Percentiles rank a stretch among this genome's conserved stretches.
Conservation (phyloP, 768 basidiomycete species). For the Macrolepiota fuliginosa region DNA sequence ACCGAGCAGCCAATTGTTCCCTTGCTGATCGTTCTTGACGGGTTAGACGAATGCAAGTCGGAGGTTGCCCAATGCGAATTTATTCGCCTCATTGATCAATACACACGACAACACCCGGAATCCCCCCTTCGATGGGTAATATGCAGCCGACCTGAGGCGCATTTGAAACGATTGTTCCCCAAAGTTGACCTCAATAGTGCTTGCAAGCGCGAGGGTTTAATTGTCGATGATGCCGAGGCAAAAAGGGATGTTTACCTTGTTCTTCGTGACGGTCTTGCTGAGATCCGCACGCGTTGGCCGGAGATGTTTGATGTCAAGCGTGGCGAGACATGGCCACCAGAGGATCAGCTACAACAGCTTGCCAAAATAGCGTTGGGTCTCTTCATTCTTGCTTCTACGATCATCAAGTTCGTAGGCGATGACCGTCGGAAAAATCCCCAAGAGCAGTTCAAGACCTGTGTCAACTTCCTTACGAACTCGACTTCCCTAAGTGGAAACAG, state of each 20-base stretch:
- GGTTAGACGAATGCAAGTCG: conserved; percentile 5
- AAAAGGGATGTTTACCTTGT: background rate
- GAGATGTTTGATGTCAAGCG: background rate
- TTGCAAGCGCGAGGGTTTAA: background rate
- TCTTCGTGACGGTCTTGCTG: background rate
- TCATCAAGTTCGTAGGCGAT: background rate
- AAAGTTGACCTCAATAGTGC: background rate
- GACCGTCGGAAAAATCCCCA: background rate
- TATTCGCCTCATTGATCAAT: background rate
- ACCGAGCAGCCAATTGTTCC: background rate
- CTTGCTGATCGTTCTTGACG: background rate
- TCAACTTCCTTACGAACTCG: background rate
- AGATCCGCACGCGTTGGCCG: background rate
- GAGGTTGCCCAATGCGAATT: background rate
- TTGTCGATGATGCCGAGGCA: background rate
- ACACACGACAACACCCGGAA: background rate
- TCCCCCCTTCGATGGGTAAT: background rate
- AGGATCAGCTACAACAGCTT: background rate
- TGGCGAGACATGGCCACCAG: background rate
- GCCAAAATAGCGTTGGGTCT: background rate
- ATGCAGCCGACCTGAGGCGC: background rate
- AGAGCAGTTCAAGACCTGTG: background rate
- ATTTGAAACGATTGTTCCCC: background rate
- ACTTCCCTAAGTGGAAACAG: background rate
- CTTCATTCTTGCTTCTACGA: background rate